Evolutionary conservation across 495 filamentous ascomycete species (phyloP).

Genomic region (Penicillium ochrochloron): DNA sequence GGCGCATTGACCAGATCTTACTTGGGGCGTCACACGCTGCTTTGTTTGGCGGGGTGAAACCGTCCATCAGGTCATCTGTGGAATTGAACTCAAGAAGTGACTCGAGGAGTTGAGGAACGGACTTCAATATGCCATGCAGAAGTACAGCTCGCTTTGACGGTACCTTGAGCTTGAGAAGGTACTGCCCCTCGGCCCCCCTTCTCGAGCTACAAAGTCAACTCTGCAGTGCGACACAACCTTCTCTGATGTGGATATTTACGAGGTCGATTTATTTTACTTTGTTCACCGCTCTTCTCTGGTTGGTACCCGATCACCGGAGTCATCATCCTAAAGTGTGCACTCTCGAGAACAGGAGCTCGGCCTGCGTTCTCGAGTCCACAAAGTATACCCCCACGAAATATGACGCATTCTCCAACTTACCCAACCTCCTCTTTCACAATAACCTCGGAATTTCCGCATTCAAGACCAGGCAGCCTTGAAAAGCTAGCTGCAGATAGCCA

Average conservation of each 20-base stretch:
- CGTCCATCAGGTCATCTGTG: not conserved
- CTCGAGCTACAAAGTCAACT: slow-evolving; percentile 16
- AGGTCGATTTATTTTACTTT: not conserved
- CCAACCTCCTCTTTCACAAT: not conserved
- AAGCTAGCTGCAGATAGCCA: not conserved
- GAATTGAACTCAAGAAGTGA: not conserved
- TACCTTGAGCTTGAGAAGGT: not conserved
- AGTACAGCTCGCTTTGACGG: slow-evolving; percentile 20
- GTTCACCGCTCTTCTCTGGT: slow-evolving; percentile 20
- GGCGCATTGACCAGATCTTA: slow-evolving; percentile 14
- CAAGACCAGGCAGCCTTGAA: not conserved
- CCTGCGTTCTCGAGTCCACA: not conserved
- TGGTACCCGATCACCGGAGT: not conserved
- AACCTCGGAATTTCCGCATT: not conserved
- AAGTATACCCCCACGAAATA: slow-evolving; percentile 6
- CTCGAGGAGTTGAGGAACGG: not conserved
- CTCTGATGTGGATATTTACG: not conserved
- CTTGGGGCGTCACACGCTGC: slow-evolving; percentile 10
- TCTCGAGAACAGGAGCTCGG: not conserved
- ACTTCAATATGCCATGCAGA: not conserved
- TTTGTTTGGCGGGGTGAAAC: slow-evolving; percentile 18
- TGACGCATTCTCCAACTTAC: slow-evolving; percentile 6
- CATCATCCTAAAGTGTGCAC: not conserved
- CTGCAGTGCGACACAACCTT: slow-evolving; percentile 21
- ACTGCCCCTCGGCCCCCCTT: not conserved